A percentile compares a stretch with the other conserved stretches of the same genome.
phyloP scores from a whole-genome alignment of 805 yeast genomes.

The Clavispora asparagi region DNA sequence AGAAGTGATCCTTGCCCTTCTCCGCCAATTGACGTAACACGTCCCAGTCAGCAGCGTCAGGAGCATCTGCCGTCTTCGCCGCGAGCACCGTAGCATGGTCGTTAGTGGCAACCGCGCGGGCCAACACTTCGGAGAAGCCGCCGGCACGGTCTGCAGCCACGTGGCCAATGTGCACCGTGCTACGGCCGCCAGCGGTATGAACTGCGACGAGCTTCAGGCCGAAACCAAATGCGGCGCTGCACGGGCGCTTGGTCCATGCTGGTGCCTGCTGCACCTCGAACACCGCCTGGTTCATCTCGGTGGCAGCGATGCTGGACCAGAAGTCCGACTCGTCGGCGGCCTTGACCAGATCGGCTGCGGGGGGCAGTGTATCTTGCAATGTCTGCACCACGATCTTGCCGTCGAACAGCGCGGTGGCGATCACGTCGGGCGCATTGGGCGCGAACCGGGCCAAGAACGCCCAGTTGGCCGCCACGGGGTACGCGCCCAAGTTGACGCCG shows the following conservation, averaged over 20 bases:
- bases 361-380: constrained; percentile 77
- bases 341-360: constrained; percentile 39
- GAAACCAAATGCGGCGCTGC: constrained; percentile 80
- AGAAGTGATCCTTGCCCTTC: constrained; percentile 5
- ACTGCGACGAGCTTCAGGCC: constrained; percentile 82
- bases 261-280: constrained; percentile 80
- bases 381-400: constrained; percentile 79
- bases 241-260: constrained; percentile 73
- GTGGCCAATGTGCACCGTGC: constrained; percentile 40
- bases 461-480: constrained; percentile 93
- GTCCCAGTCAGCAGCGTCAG: constrained; percentile 16
- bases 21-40: constrained; percentile 14
- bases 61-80: constrained; percentile 26
- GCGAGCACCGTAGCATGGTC: constrained; percentile 54
- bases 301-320: constrained; percentile 72
- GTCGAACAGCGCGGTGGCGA: constrained; percentile 86
- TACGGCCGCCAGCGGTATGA: constrained; percentile 33
- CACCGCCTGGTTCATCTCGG: constrained; percentile 69
- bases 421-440: constrained; percentile 80
- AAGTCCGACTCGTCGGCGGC: constrained; percentile 65
- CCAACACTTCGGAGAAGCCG: constrained; percentile 26
- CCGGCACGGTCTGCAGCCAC: constrained; percentile 34
- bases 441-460: constrained; percentile 85
- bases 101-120: constrained; percentile 51
- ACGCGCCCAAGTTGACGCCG: constrained; percentile 73